Conservation (phyloP, 768 basidiomycete genomes). For the Xerocomellus dryophilus region DNA sequence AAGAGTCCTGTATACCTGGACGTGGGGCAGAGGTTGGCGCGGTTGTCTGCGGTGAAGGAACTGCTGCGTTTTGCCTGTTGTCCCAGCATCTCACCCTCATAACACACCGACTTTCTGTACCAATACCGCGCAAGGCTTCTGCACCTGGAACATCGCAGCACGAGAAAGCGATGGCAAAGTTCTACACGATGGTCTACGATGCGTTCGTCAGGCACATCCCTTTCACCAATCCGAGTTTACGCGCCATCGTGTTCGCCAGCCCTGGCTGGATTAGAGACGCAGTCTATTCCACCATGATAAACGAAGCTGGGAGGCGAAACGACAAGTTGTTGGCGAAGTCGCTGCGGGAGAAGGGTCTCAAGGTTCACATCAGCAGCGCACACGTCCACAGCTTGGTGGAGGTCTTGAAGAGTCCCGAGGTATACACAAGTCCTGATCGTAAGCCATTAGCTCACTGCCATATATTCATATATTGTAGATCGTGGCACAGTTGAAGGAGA, state of each 20-base stretch:
- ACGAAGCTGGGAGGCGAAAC: conserved; percentile 73
- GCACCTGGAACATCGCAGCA: conserved; percentile 78
- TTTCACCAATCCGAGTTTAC: conserved; percentile 64
- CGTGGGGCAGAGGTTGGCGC: conserved; percentile 95
- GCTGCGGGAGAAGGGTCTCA: conserved; percentile 78
- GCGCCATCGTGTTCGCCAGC: conserved; percentile 92
- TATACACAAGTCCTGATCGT: conserved; percentile 32
- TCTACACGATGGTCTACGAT: conserved; percentile 81
- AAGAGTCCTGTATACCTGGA: conserved; percentile 90
- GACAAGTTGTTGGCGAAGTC: conserved; percentile 82
- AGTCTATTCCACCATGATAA: conserved; percentile 78
- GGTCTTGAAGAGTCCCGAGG: conserved; percentile 92
- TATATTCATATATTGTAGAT: conserved; percentile 44
- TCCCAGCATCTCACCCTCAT: conserved; percentile 97
- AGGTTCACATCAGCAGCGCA: conserved; percentile 87
- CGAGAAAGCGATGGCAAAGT: conserved; percentile 85
- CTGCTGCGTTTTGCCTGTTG: conserved; percentile 88
- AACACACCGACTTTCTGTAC: conserved; percentile 81
- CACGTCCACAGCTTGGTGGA: conserved; percentile 97
- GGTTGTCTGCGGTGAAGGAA: conserved; percentile 93
- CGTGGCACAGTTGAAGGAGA: conserved; percentile 76
- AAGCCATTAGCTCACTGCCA: not conserved
- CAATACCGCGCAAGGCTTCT: conserved; percentile 90
- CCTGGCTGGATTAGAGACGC: conserved; percentile 95
- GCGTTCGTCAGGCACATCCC: conserved; percentile 90